A percentile compares a stretch with the other conserved stretches of the same genome.
Evolutionary conservation across 345 rosid species (phyloP).

Genomic region (Angophora floribunda): DNA sequence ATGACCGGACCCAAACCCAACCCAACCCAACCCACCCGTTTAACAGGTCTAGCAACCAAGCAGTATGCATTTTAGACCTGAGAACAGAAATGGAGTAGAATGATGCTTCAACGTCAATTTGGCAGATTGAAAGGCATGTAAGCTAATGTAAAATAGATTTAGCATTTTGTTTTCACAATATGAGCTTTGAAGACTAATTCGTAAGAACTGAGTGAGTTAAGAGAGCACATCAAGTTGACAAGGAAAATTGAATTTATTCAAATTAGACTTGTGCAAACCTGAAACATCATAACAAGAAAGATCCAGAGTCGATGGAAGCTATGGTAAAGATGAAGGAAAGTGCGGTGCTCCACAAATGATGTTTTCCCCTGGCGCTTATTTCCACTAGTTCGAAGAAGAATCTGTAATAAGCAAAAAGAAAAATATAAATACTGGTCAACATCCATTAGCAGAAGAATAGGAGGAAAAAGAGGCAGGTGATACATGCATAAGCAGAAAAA

Average conservation of each 20-base stretch:
- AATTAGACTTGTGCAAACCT: slow-evolving; percentile 28
- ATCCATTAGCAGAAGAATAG: background rate
- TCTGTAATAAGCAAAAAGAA: slow-evolving; percentile 20
- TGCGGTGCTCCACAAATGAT: slow-evolving; percentile 94
- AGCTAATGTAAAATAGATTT: background rate
- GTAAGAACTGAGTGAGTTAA: background rate
- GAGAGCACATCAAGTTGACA: background rate
- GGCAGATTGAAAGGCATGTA: background rate
- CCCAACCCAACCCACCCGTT: too few species aligned
- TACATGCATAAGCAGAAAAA: background rate
- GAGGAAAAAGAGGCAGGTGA: background rate
- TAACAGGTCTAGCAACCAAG: too few species aligned
- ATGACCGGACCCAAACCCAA: too few species aligned
- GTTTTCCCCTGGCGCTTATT: slow-evolving; percentile 75
- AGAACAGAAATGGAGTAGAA: background rate
- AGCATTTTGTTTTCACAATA: background rate
- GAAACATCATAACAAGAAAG: slow-evolving; percentile 95
- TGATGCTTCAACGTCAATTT: background rate
- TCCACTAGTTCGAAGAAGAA: slow-evolving; percentile 52
- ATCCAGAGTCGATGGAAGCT: slow-evolving; percentile 99
- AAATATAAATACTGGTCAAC: background rate
- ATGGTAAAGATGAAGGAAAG: slow-evolving; percentile 92
- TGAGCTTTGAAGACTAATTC: background rate
- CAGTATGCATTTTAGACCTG: background rate
- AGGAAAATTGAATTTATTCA: background rate